Evolutionary conservation across 2,329 filamentous ascomycete genomes (phyloP).

Genomic region (Stromatinia cepivora): DNA sequence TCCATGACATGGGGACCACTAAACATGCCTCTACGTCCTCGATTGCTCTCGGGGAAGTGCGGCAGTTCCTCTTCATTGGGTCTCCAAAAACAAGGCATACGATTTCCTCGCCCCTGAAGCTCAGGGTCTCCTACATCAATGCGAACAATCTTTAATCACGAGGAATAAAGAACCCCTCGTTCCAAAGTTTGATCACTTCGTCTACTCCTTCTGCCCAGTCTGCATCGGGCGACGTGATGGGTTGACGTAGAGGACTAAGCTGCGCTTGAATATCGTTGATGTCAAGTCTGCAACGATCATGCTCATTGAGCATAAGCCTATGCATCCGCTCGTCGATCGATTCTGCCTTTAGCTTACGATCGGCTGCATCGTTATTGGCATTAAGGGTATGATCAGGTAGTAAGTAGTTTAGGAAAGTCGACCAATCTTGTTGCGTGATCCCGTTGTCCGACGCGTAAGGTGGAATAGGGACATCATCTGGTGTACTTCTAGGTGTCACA

Average conservation of each 20-base stretch:
- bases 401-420: slow-evolving; percentile 58
- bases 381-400: slow-evolving; percentile 50
- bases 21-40: slow-evolving; percentile 6
- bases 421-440: slow-evolving; percentile 56
- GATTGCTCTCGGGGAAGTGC: neutral
- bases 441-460: slow-evolving; percentile 42
- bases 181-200: slow-evolving; percentile 54
- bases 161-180: slow-evolving; percentile 55
- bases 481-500: slow-evolving; percentile 26
- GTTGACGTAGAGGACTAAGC: slow-evolving; percentile 41
- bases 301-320: slow-evolving; percentile 29
- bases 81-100: slow-evolving; percentile 49
- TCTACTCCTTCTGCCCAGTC: slow-evolving; percentile 41
- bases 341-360: slow-evolving; percentile 52
- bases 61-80: slow-evolving; percentile 37
- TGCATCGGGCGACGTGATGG: neutral
- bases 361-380: slow-evolving; percentile 50
- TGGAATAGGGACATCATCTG: slow-evolving; percentile 34
- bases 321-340: slow-evolving; percentile 39
- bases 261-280: slow-evolving; percentile 47
- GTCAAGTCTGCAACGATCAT: slow-evolving; percentile 33
- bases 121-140: slow-evolving; percentile 32
- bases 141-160: slow-evolving; percentile 50
- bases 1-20: slow-evolving; percentile 12
- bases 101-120: neutral